Base-by-base conservation (phyloP, 106 monocot genomes). In the Dactylorhiza incarnata region DNA sequence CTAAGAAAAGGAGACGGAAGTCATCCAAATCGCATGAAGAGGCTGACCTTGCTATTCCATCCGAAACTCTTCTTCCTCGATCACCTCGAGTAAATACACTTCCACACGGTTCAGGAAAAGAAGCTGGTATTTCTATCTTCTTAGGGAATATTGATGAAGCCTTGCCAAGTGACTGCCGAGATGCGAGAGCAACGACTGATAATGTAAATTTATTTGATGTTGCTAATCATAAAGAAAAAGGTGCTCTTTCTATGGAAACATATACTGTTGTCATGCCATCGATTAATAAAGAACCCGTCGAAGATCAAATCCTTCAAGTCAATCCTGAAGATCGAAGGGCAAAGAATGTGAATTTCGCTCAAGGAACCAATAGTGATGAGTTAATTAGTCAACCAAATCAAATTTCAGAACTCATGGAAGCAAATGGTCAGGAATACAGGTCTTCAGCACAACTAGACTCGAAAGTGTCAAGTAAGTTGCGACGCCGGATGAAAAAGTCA, bases 171-270 rank as follows among this genome's bases (percentile, higher is more conserved):
- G 12, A 22, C 49, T 9, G 14, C 17, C 49, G 44, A 20, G 20
- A 11, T 72, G 16, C 10, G 23, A 49, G 72, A 3, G 11, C 11
- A 23, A 15, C 9, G 12, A 19, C 8, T 49, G 49, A 72, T 72
- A 49, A 7, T 72, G 44, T 15, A 72, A 48, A 48, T 49, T 72
- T 49, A n/a, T 44, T 72, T 45, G 4, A 72, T n/a, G 20, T 49
- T 48, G 9, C 72, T 23, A 49, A 48, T 49, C 49, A 49, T 48
- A 72, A 72, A 72, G 47, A 72, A 72, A 48, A 0, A 49, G 10
- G 17, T n/a, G 13, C 16, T 12, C 48, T 49, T 72, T 72, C 72
- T 72, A 49, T 72, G 47, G 72, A 72, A 49, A 48, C 23, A 72
- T 59, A 7, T 59, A 19, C n/a, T 3, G 19, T 6, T 59, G 59